Base-by-base conservation (phyloP, 805 yeast genomes). In the Myxozyma mucilagina region DNA sequence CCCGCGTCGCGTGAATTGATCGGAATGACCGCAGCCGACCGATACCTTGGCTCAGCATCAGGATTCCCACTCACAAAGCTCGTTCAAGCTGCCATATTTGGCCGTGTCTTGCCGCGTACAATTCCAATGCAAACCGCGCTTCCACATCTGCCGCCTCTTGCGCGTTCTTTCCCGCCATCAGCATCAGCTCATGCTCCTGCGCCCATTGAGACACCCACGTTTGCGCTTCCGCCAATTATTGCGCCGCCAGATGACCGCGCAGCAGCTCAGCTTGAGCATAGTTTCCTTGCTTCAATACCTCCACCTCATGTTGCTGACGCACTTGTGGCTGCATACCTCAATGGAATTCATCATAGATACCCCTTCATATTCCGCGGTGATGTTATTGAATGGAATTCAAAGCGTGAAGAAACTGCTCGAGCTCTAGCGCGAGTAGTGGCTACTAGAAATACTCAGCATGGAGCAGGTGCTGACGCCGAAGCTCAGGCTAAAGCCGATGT, bases 41-140 rank as follows among this genome's bases (percentile, higher is more conserved):
- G 61, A n/a, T 62, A 62, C 34, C 55, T 61, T 14, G 66, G 66
- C 16, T 60, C 64, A 5, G 49, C 66, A 3, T 63, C 66, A 13
- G 66, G 66, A 6, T 63, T 60, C 53, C 61, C 66, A 6, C 58
- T 63, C 32, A 56, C 65, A 20, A 60, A 59, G 47, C 56, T 63
- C 10, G 66, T 63, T 9, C 61, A 63, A 18, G 66, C 66, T 14
- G 66, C 66, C 8, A 60, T 63, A 9, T 59, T 51, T 48, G 65
- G 65, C 16, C 48, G 57, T 13, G 31, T 62, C 1, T 18, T 59
- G 16, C 59, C 66, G 7, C 45, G 47, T 36, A 29, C 53, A 3
- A 38, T 61, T 9, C 57, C 57, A 9, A 36, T 61, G 24, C 42
- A 57, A 42, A 55, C 61, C 18, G 43, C 49, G 34, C 51, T 57